phyloP scores from a whole-genome alignment of 192 early-diverging fungal genomes.

The Globomyces pollinis-pini region DNA sequence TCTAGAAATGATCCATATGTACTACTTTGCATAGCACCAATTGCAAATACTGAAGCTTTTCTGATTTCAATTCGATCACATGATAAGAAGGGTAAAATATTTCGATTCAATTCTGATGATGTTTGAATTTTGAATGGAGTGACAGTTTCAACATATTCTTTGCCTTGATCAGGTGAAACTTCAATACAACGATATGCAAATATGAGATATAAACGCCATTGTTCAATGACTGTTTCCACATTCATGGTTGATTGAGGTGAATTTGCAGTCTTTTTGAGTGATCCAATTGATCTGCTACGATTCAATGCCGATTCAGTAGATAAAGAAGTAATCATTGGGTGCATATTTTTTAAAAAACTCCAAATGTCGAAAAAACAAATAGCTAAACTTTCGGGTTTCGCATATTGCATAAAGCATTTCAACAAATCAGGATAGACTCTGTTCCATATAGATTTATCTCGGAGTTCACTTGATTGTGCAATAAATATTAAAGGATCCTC shows the following conservation, averaged over 20 bases:
- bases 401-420: constrained; percentile 50
- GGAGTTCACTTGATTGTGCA: constrained; percentile 45
- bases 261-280: neutral
- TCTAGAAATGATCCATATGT: constrained; percentile 63
- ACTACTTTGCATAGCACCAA: constrained; percentile 57
- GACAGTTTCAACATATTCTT: neutral
- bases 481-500: constrained; percentile 50
- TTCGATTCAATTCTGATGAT: constrained; percentile 47
- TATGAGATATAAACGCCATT: constrained; percentile 67
- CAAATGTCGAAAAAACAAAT: constrained; percentile 50
- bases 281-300: neutral
- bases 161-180: constrained; percentile 9
- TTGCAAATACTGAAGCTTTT: constrained; percentile 53
- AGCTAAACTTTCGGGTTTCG: constrained; percentile 35
- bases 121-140: neutral
- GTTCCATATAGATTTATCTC: constrained; percentile 61
- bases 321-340: constrained; percentile 48
- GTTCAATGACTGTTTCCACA: constrained; percentile 53
- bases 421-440: constrained; percentile 58
- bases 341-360: constrained; percentile 52
- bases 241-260: constrained; percentile 9
- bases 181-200: constrained; percentile 65
- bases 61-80: constrained; percentile 61
- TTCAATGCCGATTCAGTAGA: constrained; percentile 28
- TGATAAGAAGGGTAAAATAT: constrained; percentile 56